phyloP scores from a whole-genome alignment of 2,329 filamentous ascomycete species.

The Lachnellula occidentalis region DNA sequence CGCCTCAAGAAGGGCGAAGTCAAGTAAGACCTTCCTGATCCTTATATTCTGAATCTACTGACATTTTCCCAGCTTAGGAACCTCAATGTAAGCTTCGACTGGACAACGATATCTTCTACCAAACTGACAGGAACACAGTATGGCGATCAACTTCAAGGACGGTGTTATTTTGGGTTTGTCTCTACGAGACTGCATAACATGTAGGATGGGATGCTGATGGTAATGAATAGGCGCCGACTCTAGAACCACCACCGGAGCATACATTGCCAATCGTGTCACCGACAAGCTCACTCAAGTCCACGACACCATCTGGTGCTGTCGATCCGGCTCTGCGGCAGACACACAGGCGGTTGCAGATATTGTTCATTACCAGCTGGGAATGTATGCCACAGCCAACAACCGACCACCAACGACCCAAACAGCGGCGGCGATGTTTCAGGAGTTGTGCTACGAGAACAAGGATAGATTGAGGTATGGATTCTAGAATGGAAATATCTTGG shows the following conservation, averaged over 20 bases:
- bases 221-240: constrained; percentile 71
- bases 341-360: constrained; percentile 98
- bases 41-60: constrained; percentile 6
- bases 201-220: constrained; percentile 9
- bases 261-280: constrained; percentile 98
- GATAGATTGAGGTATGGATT: constrained; percentile 74
- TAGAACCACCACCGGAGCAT: constrained; percentile 92
- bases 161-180: constrained; percentile 81
- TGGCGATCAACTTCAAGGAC: constrained; percentile 99
- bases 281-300: constrained; percentile 98
- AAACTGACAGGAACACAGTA: constrained; percentile 49
- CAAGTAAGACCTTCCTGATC: constrained; percentile 61
- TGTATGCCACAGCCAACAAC: constrained; percentile 87
- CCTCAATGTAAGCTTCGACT: constrained; percentile 71
- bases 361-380: constrained; percentile 89
- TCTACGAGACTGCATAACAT: not conserved
- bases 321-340: constrained; percentile 93
- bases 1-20: constrained; percentile 98
- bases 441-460: constrained; percentile 98
- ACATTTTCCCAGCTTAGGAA: constrained; percentile 66
- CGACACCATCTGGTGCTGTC: constrained; percentile 99
- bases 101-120: constrained; percentile 14
- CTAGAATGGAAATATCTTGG: not conserved
- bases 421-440: constrained; percentile 92
- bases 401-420: constrained; percentile 91